Evolutionary conservation across 2,329 filamentous ascomycete genomes (phyloP).

Genomic region (Amauroascus verrucosus): DNA sequence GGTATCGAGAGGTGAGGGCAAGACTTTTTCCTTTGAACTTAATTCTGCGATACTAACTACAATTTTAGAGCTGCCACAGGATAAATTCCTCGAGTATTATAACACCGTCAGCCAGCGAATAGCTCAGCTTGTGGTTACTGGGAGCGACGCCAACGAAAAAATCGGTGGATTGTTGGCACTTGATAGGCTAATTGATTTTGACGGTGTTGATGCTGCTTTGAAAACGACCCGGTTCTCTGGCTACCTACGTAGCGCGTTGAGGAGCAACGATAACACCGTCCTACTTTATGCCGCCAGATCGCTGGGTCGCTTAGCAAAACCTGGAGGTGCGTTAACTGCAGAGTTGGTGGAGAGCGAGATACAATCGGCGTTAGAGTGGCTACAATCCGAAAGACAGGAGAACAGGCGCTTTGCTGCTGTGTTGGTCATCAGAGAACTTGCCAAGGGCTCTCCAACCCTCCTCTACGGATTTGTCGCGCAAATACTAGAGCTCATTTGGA

Average conservation of each 20-base stretch:
- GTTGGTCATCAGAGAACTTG: slow-evolving; percentile 78
- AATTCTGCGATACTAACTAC: not conserved
- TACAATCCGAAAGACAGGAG: slow-evolving; percentile 89
- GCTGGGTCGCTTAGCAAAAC: slow-evolving; percentile 79
- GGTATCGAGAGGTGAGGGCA: slow-evolving; percentile 36
- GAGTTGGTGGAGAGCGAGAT: slow-evolving; percentile 95
- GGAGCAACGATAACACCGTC: slow-evolving; percentile 80
- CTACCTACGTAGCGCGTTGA: slow-evolving; percentile 75
- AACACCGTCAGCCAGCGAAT: slow-evolving; percentile 56
- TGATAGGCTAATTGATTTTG: slow-evolving; percentile 89
- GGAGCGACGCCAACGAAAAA: slow-evolving; percentile 75
- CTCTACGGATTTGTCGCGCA: slow-evolving; percentile 94
- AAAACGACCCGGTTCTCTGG: slow-evolving; percentile 93
- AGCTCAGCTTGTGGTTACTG: slow-evolving; percentile 67
- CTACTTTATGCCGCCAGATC: slow-evolving; percentile 86
- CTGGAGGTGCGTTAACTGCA: slow-evolving; percentile 85
- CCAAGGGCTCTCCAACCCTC: slow-evolving; percentile 83
- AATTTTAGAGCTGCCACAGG: slow-evolving; percentile 59
- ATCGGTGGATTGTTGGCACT: slow-evolving; percentile 87
- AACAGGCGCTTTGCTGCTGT: slow-evolving; percentile 89
- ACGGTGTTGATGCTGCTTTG: slow-evolving; percentile 81
- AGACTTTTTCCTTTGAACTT: not conserved
- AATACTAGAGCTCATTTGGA: slow-evolving; percentile 94
- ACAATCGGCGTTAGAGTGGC: slow-evolving; percentile 90
- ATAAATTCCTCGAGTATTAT: slow-evolving; percentile 65